phyloP scores from a whole-genome alignment of 352 stramenopile genomes.

The Halophytophthora batemanensis region DNA sequence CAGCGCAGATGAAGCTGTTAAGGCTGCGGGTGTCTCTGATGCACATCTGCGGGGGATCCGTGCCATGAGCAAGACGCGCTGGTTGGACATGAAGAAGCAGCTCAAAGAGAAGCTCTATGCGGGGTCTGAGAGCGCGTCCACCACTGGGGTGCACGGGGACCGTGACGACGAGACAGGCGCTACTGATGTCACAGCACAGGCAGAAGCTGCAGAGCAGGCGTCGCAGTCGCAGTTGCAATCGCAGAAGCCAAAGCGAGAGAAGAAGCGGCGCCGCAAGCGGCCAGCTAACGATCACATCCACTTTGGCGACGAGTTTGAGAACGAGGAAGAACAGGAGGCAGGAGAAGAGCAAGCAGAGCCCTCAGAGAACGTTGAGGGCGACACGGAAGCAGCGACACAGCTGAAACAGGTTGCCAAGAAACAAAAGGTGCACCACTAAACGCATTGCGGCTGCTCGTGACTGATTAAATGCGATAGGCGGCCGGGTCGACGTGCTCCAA shows the following conservation, averaged over 20 bases:
- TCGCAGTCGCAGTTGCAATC: background rate
- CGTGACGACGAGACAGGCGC: background rate
- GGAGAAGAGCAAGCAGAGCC: constrained; percentile 1
- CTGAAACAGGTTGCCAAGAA: constrained; percentile 11
- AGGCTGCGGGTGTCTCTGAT: constrained; percentile 17
- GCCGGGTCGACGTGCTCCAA: constrained; percentile 70
- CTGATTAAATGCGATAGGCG: constrained; percentile 65
- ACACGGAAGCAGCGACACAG: constrained; percentile 1
- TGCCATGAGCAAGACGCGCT: constrained; percentile 57
- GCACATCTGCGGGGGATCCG: constrained; percentile 32
- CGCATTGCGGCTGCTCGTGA: constrained; percentile 4
- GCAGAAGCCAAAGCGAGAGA: constrained; percentile 13
- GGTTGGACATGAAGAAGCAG: constrained; percentile 62
- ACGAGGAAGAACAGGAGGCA: constrained; percentile 17
- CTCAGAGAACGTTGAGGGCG: no score
- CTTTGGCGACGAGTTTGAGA: constrained; percentile 30
- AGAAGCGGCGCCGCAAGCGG: constrained; percentile 16
- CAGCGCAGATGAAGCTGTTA: constrained; percentile 23
- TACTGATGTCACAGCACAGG: background rate
- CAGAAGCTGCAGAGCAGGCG: no score
- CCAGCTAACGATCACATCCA: constrained; percentile 31
- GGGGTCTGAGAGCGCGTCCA: background rate
- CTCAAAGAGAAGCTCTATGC: constrained; percentile 44
- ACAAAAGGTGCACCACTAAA: constrained; percentile 16
- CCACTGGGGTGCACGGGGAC: background rate